phyloP scores from a whole-genome alignment of 2,329 filamentous ascomycete species.

The Pseudogymnoascus sp. region DNA sequence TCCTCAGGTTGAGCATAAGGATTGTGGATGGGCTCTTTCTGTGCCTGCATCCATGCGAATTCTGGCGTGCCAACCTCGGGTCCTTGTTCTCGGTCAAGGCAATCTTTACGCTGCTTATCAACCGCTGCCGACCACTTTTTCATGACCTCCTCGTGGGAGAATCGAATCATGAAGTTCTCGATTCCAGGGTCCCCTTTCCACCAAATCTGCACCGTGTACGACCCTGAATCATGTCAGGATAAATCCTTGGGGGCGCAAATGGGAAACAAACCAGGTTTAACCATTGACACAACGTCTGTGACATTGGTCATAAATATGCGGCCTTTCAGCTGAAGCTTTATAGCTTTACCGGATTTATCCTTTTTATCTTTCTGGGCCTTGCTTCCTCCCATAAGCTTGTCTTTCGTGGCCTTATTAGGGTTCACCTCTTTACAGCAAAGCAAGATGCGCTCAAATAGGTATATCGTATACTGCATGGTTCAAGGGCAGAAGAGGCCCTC shows the following conservation, averaged over 20 bases:
- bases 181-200: slow-evolving; percentile 96
- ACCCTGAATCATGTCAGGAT: slow-evolving; percentile 48
- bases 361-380: slow-evolving; percentile 63
- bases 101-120: slow-evolving; percentile 64
- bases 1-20: slow-evolving; percentile 65
- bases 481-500: slow-evolving; percentile 16
- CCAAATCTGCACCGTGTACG: slow-evolving; percentile 93
- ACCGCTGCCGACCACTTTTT: slow-evolving; percentile 83
- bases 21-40: slow-evolving; percentile 63
- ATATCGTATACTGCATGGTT: slow-evolving; percentile 75
- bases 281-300: slow-evolving; percentile 80
- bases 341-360: slow-evolving; percentile 58
- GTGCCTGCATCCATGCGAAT: slow-evolving; percentile 70
- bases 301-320: slow-evolving; percentile 99
- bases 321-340: slow-evolving; percentile 88
- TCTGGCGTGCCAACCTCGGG: slow-evolving; percentile 50
- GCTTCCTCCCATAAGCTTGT: slow-evolving; percentile 55
- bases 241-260: background rate
- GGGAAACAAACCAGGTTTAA: slow-evolving; percentile 64
- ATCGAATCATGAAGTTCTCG: slow-evolving; percentile 93
- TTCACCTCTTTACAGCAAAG: slow-evolving; percentile 95
- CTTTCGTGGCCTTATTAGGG: slow-evolving; percentile 66
- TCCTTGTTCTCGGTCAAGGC: slow-evolving; percentile 41
- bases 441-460: slow-evolving; percentile 90
- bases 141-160: slow-evolving; percentile 84